A percentile compares a stretch with the other conserved stretches of the same genome.
phyloP scores from a whole-genome alignment of 441 rosid genomes.

The Populus hybrid region DNA sequence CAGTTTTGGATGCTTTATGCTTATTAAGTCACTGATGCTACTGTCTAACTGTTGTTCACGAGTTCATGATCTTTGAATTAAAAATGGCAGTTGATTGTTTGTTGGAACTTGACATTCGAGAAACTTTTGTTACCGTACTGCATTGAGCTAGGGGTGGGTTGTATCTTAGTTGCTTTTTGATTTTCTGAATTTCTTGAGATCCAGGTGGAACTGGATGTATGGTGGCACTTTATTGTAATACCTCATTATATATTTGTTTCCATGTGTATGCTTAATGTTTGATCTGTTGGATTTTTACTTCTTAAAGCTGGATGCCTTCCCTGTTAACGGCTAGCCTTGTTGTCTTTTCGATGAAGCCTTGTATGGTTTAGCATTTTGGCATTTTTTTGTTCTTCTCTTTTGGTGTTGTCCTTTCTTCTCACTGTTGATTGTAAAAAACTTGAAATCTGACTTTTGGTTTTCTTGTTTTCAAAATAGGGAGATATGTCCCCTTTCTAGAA shows the following conservation, averaged over 20 bases:
- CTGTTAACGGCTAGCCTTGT: neutral
- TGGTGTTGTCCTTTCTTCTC: neutral
- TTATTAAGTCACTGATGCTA: neutral
- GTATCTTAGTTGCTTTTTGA: neutral
- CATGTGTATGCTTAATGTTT: neutral
- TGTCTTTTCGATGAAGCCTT: neutral
- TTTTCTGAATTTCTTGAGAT: neutral
- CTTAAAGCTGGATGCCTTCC: neutral
- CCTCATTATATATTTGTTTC: neutral
- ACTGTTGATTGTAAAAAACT: too few species aligned
- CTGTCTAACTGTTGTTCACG: neutral
- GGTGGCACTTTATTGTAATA: neutral
- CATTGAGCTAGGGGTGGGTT: neutral
- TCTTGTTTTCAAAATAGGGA: constrained; percentile 1
- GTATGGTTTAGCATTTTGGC: too few species aligned
- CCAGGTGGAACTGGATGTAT: neutral
- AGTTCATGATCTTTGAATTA: neutral
- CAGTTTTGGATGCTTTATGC: neutral
- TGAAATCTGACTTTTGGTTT: neutral
- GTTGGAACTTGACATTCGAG: neutral
- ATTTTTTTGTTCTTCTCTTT: neutral
- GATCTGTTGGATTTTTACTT: neutral
- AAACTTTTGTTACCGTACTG: neutral
- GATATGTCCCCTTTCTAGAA: neutral
- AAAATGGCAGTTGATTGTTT: neutral